Percentiles rank a stretch among this genome's conserved stretches.
Conservation (phyloP, 768 basidiomycete species). For the Mycena belliarum region DNA sequence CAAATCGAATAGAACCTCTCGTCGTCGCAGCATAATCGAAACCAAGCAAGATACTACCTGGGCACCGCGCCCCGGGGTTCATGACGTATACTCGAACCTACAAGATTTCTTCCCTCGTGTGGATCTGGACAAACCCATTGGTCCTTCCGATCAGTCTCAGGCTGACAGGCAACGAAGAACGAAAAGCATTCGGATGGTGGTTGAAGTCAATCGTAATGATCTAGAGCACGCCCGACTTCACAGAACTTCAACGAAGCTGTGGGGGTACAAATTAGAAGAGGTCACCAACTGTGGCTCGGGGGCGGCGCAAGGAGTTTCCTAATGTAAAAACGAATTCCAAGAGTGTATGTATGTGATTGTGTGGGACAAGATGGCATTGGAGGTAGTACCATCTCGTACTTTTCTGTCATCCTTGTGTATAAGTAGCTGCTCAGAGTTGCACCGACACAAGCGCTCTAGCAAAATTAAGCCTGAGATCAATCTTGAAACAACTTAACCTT, state of each 20-base stretch:
- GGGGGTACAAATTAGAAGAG: conserved; percentile 46
- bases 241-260: conserved; percentile 39
- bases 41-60: conserved; percentile 24
- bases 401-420: too few species aligned
- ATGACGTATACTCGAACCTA: conserved; percentile 78
- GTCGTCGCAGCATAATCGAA: conserved; percentile 19
- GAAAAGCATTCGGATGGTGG: conserved; percentile 83
- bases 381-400: too few species aligned
- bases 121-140: conserved; percentile 83
- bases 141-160: conserved; percentile 34
- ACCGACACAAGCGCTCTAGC: too few species aligned
- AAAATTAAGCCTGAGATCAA: too few species aligned
- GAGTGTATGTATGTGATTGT: too few species aligned
- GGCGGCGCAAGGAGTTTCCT: too few species aligned
- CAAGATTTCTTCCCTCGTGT: conserved; percentile 87
- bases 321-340: too few species aligned
- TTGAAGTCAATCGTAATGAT: conserved; percentile 61
- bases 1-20: conserved; percentile 3
- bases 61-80: conserved; percentile 67
- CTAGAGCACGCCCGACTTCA: conserved; percentile 40
- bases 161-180: conserved; percentile 46
- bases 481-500: too few species aligned
- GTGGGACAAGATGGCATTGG: too few species aligned
- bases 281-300: conserved; percentile 26
- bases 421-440: too few species aligned